Percentiles rank a stretch among this genome's conserved stretches.
These are phyloP conservation scores for Microbotryum saponariae DNA, from an alignment of 1,284 basidiomycete genomes.

Conservation along the genomic window DNA sequence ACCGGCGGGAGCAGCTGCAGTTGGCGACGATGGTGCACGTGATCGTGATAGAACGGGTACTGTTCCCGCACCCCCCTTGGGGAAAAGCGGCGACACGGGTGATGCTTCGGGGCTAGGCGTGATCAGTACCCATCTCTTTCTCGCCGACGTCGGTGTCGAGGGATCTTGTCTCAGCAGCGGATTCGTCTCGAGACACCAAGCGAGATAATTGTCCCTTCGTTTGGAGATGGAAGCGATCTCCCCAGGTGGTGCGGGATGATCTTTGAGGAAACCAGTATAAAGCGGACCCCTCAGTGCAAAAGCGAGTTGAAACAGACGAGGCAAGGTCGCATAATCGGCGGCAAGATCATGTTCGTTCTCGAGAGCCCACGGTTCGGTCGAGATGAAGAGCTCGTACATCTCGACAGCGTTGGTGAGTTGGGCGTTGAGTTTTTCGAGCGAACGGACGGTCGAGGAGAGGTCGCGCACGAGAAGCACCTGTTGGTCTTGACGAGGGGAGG, in stretches of 20 bases:
- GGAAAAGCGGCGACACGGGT: too few relatives aligned
- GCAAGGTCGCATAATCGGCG: slow-evolving; percentile 10
- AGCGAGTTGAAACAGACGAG: slow-evolving; percentile 21
- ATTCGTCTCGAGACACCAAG: slow-evolving; percentile 14
- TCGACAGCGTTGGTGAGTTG: slow-evolving; percentile 8
- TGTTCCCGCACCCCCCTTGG: too few relatives aligned
- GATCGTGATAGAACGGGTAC: too few relatives aligned
- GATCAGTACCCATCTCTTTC: too few relatives aligned
- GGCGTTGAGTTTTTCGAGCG: slow-evolving; percentile 4
- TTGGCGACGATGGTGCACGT: too few relatives aligned
- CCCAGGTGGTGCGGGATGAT: not conserved
- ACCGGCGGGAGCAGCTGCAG: too few relatives aligned
- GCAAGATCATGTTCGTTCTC: slow-evolving; percentile 7
- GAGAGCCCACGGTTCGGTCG: slow-evolving; percentile 2
- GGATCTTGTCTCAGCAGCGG: not conserved
- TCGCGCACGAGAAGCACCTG: slow-evolving; percentile 16
- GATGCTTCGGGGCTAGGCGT: too few relatives aligned
- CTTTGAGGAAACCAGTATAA: slow-evolving; percentile 10
- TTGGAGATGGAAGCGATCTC: not conserved
- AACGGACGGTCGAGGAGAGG: not conserved
- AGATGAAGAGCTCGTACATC: slow-evolving; percentile 9
- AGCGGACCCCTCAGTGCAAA: slow-evolving; percentile 10
- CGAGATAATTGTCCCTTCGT: slow-evolving; percentile 11
- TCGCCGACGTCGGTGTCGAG: too few relatives aligned
- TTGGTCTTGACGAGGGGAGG: slow-evolving; percentile 1